phyloP scores from a whole-genome alignment of 108 stramenopile species.

The Pseudonitzschia pungens region DNA sequence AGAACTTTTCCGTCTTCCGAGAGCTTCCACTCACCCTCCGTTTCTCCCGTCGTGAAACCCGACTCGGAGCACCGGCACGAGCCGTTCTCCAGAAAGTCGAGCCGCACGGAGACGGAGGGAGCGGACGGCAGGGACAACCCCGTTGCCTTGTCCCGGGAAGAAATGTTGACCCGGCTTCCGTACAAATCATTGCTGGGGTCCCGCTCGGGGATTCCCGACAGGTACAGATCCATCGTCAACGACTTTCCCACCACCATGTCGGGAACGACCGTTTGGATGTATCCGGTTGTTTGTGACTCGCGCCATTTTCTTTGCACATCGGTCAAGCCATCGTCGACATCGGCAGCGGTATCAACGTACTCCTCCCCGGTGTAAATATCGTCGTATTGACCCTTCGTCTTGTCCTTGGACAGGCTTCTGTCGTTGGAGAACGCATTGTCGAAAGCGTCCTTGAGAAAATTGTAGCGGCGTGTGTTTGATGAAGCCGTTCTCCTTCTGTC shows the following conservation, averaged over 20 bases:
- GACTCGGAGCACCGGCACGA: slow-evolving; percentile 33
- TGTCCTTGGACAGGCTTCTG: slow-evolving; percentile 45
- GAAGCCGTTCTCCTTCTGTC: background rate
- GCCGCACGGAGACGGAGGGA: slow-evolving; percentile 47
- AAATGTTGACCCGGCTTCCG: slow-evolving; percentile 67
- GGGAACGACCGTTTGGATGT: slow-evolving; percentile 2
- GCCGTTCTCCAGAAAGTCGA: slow-evolving; percentile 54
- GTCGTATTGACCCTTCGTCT: slow-evolving; percentile 52
- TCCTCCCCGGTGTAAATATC: slow-evolving; percentile 40
- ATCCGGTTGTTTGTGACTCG: slow-evolving; percentile 33
- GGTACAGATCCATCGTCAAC: slow-evolving; percentile 52
- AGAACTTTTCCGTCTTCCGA: slow-evolving; percentile 60
- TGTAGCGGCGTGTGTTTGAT: slow-evolving; percentile 28
- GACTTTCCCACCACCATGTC: slow-evolving; percentile 32
- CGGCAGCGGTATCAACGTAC: slow-evolving; percentile 4
- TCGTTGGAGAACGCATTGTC: slow-evolving; percentile 76
- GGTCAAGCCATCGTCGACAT: slow-evolving; percentile 30
- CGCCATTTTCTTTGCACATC: slow-evolving; percentile 72
- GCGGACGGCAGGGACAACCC: slow-evolving; percentile 63
- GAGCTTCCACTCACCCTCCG: slow-evolving; percentile 70
- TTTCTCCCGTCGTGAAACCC: slow-evolving; percentile 44
- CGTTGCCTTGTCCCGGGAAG: slow-evolving; percentile 50
- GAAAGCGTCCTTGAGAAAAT: slow-evolving; percentile 66
- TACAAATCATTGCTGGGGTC: slow-evolving; percentile 81
- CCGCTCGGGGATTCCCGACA: slow-evolving; percentile 68